These are phyloP conservation scores for Calycina herbarum DNA, from an alignment of 2,329 filamentous ascomycete genomes.

Conservation along the genomic window DNA sequence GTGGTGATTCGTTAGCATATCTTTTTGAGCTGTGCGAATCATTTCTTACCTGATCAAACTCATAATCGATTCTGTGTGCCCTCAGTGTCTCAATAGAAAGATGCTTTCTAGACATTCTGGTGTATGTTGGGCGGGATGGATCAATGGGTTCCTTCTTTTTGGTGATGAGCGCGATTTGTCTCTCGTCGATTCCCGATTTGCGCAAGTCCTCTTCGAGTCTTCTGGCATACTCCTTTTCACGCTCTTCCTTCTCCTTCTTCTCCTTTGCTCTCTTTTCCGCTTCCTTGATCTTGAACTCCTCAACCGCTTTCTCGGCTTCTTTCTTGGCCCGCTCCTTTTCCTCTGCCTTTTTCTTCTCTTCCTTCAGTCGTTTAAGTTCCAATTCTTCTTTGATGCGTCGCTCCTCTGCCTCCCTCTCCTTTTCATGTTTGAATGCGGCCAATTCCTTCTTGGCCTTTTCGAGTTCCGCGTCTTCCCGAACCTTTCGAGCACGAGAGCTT, in stretches of 20 bases:
- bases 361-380: slow-evolving; percentile 45
- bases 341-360: slow-evolving; percentile 45
- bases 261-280: slow-evolving; percentile 38
- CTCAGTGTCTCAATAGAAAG: slow-evolving; percentile 62
- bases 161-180: slow-evolving; percentile 58
- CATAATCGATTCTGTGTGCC: slow-evolving; percentile 56
- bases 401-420: slow-evolving; percentile 36
- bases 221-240: slow-evolving; percentile 42
- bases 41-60: slow-evolving; percentile 54
- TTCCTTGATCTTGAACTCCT: slow-evolving; percentile 47
- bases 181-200: slow-evolving; percentile 58
- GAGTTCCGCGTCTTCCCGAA: slow-evolving; percentile 34
- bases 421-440: slow-evolving; percentile 43
- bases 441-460: slow-evolving; percentile 45
- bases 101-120: slow-evolving; percentile 61
- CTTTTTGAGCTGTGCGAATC: neutral
- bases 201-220: slow-evolving; percentile 58
- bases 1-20: slow-evolving; percentile 41
- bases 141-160: slow-evolving; percentile 53
- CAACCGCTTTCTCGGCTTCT: slow-evolving; percentile 51
- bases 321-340: slow-evolving; percentile 51
- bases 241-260: slow-evolving; percentile 40
- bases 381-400: slow-evolving; percentile 46
- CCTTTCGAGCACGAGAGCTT: neutral
- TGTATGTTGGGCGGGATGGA: slow-evolving; percentile 55